Evolutionary conservation across 306 rosid species (phyloP), one percentile per base, ranked within the genome.

Genomic region (Ammopiptanthus mongolicus): DNA sequence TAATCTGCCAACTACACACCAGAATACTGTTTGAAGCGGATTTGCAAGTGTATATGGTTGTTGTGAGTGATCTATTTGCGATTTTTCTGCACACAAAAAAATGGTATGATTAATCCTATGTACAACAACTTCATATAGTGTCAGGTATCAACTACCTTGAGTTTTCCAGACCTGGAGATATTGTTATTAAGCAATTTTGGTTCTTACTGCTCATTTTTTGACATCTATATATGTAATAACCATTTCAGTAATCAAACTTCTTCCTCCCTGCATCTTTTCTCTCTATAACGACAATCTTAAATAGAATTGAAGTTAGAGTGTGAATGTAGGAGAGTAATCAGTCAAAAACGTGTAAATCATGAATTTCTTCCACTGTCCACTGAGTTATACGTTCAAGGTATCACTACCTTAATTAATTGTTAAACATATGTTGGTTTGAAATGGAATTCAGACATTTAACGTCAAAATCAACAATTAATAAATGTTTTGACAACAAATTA

Each of bases 1-100:
- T 56, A 52, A 51, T 25, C 72, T 9, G 60, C 60, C 83, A 57
- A 71, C 56, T 65, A 50, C 51, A 50, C 71, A 63, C 63, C 48
- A 53, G 78, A 71, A 74, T 72, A 76, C 68, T 41, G 53, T 51
- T 50, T 73, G 80, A 80, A 81, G 82, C 73, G 80, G 80, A 70
- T 75, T 69, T 74, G 8, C 77, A 77, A 69, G 13, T 84, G 84
- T 75, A 84, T 78, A 67, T 67, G 82, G 75, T 77, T 81, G 73
- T 64, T 78, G 51, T 59, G 77, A 69, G 85, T 71, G 50, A 82
- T 78, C 73, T 36, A 11, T 78, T 70, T 55, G 82, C 71, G 50
- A 74, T 60, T 78, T 72, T 75, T 69, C 75, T 58, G 82, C 70
- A 14, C n/a, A n/a, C n/a, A 56, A 70, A 56, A 70, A 73, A 19